These are phyloP conservation scores for Marasmius tenuissimus DNA, from an alignment of 1,284 basidiomycete species.

Conservation along the genomic window DNA sequence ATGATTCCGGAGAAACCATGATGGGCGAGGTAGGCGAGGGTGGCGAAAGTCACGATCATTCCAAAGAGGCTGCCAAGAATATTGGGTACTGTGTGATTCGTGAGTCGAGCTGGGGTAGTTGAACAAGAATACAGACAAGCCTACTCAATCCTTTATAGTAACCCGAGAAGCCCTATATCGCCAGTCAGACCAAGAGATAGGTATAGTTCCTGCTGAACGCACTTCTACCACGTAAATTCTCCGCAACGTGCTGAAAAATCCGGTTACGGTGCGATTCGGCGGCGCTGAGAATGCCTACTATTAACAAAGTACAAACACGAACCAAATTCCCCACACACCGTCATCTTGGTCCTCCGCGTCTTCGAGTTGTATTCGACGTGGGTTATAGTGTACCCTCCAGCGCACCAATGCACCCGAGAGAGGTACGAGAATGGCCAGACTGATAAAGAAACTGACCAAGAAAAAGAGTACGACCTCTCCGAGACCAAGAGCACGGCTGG, in stretches of 20 bases:
- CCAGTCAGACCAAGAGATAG: background rate
- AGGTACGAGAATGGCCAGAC: background rate
- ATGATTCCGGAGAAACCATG: background rate
- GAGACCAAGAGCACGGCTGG: no score
- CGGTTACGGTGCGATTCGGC: background rate
- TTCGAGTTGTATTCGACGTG: background rate
- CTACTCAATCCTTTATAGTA: background rate
- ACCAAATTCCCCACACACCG: background rate
- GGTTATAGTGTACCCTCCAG: background rate
- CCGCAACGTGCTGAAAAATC: background rate
- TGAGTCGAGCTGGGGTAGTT: no score
- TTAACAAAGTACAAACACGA: no score
- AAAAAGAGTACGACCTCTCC: no score
- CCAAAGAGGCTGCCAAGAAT: no score
- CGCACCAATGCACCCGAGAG: background rate
- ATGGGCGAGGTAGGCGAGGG: background rate
- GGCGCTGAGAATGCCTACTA: background rate
- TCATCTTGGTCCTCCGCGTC: background rate
- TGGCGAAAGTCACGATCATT: no score
- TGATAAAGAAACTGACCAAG: no score
- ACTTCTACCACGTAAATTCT: background rate
- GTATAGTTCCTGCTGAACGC: background rate
- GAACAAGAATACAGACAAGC: no score
- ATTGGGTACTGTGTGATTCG: no score
- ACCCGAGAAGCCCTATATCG: background rate